phyloP scores from a whole-genome alignment of 78 protist species.

The Thecamonas trahens region DNA sequence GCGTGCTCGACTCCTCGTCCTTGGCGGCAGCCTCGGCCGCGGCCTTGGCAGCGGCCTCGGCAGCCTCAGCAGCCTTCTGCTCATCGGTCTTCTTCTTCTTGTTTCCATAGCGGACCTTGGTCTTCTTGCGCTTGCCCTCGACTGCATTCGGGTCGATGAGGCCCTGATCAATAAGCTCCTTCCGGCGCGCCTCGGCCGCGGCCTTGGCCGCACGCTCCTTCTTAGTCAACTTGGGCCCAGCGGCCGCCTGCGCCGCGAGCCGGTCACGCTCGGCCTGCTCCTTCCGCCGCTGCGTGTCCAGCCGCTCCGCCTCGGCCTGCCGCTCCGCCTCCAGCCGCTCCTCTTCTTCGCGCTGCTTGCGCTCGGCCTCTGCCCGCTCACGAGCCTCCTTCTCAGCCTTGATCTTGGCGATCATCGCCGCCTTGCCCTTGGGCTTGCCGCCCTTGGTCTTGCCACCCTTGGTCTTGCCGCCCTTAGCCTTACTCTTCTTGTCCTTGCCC shows the following conservation, averaged over 20 bases:
- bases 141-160: not conserved
- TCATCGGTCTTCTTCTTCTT: constrained; percentile 13
- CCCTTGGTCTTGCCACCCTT: too few relatives aligned
- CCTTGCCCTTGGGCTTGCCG: too few relatives aligned
- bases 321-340: not conserved
- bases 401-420: too few relatives aligned
- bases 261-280: not conserved
- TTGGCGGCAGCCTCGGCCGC: not conserved
- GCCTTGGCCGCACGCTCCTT: not conserved
- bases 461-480: too few relatives aligned
- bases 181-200: not conserved
- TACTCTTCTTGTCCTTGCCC: too few relatives aligned
- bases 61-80: not conserved
- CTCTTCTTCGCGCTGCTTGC: not conserved
- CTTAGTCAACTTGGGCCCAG: not conserved
- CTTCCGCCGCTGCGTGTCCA: not conserved
- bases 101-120: constrained; percentile 4
- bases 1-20: not conserved
- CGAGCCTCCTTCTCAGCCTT: not conserved
- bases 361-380: not conserved
- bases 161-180: not conserved
- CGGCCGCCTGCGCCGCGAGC: not conserved
- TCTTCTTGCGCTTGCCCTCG: not conserved
- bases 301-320: not conserved
- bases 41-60: not conserved